Conservation (phyloP, 2,329 filamentous ascomycete genomes). For the Monosporascus cannonballus region DNA sequence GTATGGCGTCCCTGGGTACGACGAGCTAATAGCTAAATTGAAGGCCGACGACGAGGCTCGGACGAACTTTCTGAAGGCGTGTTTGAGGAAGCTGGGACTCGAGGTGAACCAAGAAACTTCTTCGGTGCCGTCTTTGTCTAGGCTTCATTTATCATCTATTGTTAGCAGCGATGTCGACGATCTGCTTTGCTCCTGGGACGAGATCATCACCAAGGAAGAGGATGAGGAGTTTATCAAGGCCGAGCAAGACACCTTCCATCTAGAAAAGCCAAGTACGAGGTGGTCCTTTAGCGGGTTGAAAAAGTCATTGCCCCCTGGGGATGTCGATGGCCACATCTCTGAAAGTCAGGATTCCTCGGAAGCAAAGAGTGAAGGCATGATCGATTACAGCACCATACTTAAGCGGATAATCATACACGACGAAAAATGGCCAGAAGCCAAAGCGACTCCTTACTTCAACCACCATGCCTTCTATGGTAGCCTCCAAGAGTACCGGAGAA, state of each 20-base stretch:
- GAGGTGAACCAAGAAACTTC: slow-evolving; percentile 64
- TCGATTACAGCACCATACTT: slow-evolving; percentile 67
- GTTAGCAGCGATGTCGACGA: slow-evolving; percentile 59
- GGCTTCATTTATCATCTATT: slow-evolving; percentile 72
- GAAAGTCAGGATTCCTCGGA: slow-evolving; percentile 12
- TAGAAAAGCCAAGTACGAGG: slow-evolving; percentile 60
- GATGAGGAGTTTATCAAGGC: slow-evolving; percentile 69
- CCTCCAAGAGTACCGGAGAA: slow-evolving; percentile 58
- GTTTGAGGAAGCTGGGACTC: slow-evolving; percentile 75
- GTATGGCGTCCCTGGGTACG: slow-evolving; percentile 62
- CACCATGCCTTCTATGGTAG: slow-evolving; percentile 73
- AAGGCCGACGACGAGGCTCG: slow-evolving; percentile 63
- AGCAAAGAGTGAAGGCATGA: slow-evolving; percentile 47
- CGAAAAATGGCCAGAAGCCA: slow-evolving; percentile 56
- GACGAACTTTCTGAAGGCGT: slow-evolving; percentile 70
- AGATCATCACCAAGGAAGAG: slow-evolving; percentile 60
- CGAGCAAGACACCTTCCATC: slow-evolving; percentile 75
- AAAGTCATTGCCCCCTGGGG: slow-evolving; percentile 40
- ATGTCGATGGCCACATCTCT: slow-evolving; percentile 18
- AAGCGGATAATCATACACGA: slow-evolving; percentile 74
- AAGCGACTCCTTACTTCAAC: slow-evolving; percentile 80
- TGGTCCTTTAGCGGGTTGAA: slow-evolving; percentile 53
- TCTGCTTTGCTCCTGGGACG: slow-evolving; percentile 59
- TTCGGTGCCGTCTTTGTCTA: slow-evolving; percentile 72
- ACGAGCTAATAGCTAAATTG: slow-evolving; percentile 61